These are phyloP conservation scores for Lecanosticta acicola DNA, from an alignment of 2,329 filamentous ascomycete species.

Conservation along the genomic window DNA sequence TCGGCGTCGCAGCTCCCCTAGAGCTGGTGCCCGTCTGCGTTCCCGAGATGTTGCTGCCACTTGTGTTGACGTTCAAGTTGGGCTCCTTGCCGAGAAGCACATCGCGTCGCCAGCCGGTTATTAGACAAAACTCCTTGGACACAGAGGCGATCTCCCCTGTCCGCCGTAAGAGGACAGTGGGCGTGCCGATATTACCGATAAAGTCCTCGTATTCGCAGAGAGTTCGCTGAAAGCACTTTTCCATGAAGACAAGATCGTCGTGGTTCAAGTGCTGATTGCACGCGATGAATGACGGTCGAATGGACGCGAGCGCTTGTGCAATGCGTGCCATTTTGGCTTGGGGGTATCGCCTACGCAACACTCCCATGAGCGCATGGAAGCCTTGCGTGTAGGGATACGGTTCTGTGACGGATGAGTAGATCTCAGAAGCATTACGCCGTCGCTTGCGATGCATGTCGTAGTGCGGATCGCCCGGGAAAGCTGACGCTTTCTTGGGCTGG, in stretches of 20 bases:
- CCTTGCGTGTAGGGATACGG: conserved; percentile 87
- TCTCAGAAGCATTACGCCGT: conserved; percentile 67
- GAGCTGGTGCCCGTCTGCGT: conserved; percentile 40
- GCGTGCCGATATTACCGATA: conserved; percentile 79
- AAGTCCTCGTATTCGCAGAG: conserved; percentile 92
- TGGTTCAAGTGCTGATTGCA: conserved; percentile 83
- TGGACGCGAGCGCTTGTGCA: conserved; percentile 79
- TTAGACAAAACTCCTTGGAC: conserved; percentile 91
- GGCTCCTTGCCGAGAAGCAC: conserved; percentile 80
- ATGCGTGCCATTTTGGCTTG: conserved; percentile 73
- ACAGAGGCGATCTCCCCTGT: conserved; percentile 93
- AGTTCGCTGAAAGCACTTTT: conserved; percentile 91
- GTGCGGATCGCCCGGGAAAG: conserved; percentile 28
- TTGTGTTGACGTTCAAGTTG: conserved; percentile 80
- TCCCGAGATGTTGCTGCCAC: conserved; percentile 44
- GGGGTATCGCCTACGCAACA: conserved; percentile 72
- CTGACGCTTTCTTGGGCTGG: conserved; percentile 25
- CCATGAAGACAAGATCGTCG: conserved; percentile 93
- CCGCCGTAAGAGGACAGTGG: conserved; percentile 83
- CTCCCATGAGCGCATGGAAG: conserved; percentile 80
- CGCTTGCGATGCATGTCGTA: conserved; percentile 40
- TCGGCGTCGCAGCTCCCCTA: conserved; percentile 46
- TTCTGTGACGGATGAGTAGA: conserved; percentile 84
- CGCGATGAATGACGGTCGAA: conserved; percentile 87
- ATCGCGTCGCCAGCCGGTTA: conserved; percentile 91